Evolutionary conservation across 805 yeast genomes (phyloP).

Genomic region (Sporopachydermia quercuum): DNA sequence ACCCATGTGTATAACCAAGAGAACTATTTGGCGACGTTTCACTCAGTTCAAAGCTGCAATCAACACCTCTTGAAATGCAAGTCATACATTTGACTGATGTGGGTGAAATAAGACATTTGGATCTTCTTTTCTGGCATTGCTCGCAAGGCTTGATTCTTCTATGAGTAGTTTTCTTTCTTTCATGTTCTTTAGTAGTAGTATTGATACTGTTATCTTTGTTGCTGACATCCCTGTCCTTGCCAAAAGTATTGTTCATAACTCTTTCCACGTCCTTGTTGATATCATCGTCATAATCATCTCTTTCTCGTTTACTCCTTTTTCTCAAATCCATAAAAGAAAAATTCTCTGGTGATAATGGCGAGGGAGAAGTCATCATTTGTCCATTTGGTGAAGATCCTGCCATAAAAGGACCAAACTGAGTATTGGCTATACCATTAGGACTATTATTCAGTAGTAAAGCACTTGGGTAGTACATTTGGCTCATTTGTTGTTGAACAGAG

Average conservation of each 20-base stretch:
- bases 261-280: background rate
- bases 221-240: background rate
- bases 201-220: no score
- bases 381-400: no score
- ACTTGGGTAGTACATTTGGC: no score
- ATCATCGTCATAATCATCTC: background rate
- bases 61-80: background rate
- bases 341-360: background rate
- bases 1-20: background rate
- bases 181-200: no score
- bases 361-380: no score
- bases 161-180: background rate
- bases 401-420: no score
- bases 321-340: background rate
- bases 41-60: background rate
- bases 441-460: no score
- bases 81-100: background rate
- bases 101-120: background rate
- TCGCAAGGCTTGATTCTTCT: conserved; percentile 1
- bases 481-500: no score
- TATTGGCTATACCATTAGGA: no score
- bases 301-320: background rate
- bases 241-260: background rate
- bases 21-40: background rate
- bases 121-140: background rate